Conservation (phyloP, 352 stramenopile species). For the Discostella stelligera region DNA sequence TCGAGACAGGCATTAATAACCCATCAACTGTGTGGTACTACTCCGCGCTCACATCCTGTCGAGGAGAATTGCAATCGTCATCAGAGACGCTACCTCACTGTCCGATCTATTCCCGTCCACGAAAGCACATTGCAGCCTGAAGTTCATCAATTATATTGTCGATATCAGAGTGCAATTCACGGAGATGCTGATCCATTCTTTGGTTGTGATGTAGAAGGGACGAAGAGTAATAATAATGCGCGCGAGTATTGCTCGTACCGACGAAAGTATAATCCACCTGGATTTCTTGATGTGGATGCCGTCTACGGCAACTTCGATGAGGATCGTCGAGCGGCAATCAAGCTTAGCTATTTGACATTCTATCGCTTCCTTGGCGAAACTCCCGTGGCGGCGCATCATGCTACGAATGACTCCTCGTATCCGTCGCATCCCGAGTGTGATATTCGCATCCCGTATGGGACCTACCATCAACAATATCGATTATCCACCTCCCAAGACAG, state of each 20-base stretch:
- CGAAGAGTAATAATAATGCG: slow-evolving; percentile 21
- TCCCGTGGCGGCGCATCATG: slow-evolving; percentile 19
- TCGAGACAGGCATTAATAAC: slow-evolving; percentile 44
- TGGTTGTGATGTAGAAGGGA: slow-evolving; percentile 13
- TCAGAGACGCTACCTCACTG: slow-evolving; percentile 45
- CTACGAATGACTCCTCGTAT: neutral
- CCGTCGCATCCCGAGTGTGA: slow-evolving; percentile 26
- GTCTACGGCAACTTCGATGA: slow-evolving; percentile 45
- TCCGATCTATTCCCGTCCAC: slow-evolving; percentile 63
- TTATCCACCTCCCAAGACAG: slow-evolving; percentile 49
- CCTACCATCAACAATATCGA: slow-evolving; percentile 83
- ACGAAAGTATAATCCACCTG: slow-evolving; percentile 22
- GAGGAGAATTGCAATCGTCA: slow-evolving; percentile 4
- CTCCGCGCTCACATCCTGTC: neutral
- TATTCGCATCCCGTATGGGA: slow-evolving; percentile 52
- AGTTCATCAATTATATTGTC: slow-evolving; percentile 75
- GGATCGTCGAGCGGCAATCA: slow-evolving; percentile 31
- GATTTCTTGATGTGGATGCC: slow-evolving; percentile 45
- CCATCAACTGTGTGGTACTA: slow-evolving; percentile 18
- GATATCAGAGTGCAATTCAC: slow-evolving; percentile 79
- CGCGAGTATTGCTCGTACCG: slow-evolving; percentile 44
- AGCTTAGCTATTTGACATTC: slow-evolving; percentile 60
- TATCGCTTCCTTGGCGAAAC: slow-evolving; percentile 72
- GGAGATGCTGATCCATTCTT: slow-evolving; percentile 71
- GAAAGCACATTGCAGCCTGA: slow-evolving; percentile 65